Percentiles rank a stretch among this genome's conserved stretches.
These are phyloP conservation scores for Apiospora aurea DNA, from an alignment of 2,329 filamentous ascomycete species.

Conservation along the genomic window DNA sequence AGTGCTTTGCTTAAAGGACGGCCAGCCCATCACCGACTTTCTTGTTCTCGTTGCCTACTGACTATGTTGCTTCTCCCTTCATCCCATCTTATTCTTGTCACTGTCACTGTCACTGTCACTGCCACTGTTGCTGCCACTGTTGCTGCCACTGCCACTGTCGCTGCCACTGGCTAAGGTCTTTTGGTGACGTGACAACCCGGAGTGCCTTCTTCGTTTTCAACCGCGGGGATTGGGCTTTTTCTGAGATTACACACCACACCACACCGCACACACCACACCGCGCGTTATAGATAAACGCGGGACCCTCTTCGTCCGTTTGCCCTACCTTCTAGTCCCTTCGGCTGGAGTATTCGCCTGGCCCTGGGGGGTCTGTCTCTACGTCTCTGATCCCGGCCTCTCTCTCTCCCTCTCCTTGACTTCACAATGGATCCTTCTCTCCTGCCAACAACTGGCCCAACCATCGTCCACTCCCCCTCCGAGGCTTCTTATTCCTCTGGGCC, in stretches of 20 bases:
- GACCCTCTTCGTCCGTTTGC: slow-evolving; percentile 41
- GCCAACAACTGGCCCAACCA: slow-evolving; percentile 31
- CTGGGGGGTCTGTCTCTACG: background rate
- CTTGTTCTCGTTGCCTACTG: slow-evolving; percentile 2
- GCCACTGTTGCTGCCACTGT: background rate
- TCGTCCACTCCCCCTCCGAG: slow-evolving; percentile 37
- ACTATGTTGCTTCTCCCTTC: slow-evolving; percentile 11
- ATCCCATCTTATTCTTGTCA: slow-evolving; percentile 20
- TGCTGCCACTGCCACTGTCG: background rate
- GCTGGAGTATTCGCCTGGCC: slow-evolving; percentile 29
- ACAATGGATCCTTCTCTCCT: slow-evolving; percentile 37
- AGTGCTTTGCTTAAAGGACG: background rate
- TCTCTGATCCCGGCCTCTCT: background rate
- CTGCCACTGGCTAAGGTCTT: background rate
- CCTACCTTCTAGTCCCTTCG: slow-evolving; percentile 37
- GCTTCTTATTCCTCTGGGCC: slow-evolving; percentile 40
- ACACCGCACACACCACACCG: slow-evolving; percentile 24
- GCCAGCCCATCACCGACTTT: background rate
- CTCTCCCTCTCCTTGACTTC: slow-evolving; percentile 28
- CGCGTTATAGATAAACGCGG: slow-evolving; percentile 39
- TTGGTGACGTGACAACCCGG: background rate
- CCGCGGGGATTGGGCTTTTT: background rate
- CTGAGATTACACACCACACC: slow-evolving; percentile 1
- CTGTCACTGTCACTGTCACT: background rate
- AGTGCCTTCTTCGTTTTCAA: slow-evolving; percentile 17